phyloP scores from a whole-genome alignment of 2,329 filamentous ascomycete species.

The Penicillium carneum region DNA sequence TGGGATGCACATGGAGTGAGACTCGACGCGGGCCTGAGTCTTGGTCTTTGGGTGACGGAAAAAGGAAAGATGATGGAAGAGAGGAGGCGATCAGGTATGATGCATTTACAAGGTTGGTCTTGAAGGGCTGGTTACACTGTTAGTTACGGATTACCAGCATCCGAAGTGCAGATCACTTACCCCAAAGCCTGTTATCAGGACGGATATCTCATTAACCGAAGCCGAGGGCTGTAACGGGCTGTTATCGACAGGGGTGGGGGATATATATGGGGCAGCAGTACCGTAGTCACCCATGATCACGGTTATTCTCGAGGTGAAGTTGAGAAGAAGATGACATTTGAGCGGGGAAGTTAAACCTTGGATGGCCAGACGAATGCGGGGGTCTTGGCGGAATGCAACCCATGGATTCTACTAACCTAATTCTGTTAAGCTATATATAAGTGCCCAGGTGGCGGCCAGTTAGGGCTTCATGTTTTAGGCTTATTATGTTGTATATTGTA shows the following conservation, averaged over 20 bases:
- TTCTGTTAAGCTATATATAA: slow-evolving; percentile 7
- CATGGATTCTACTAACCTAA: slow-evolving; percentile 12
- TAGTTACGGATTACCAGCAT: slow-evolving; percentile 19
- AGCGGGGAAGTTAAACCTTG: slow-evolving; percentile 7
- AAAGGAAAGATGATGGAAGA: slow-evolving; percentile 71
- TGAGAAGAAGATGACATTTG: slow-evolving; percentile 5
- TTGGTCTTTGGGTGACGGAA: slow-evolving; percentile 31
- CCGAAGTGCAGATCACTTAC: slow-evolving; percentile 38
- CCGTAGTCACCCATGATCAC: slow-evolving; percentile 47
- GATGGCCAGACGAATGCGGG: slow-evolving; percentile 27
- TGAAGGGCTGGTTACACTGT: slow-evolving; percentile 69
- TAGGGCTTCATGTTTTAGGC: not conserved
- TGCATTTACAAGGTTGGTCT: slow-evolving; percentile 75
- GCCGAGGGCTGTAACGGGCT: slow-evolving; percentile 26
- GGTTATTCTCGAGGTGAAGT: slow-evolving; percentile 13
- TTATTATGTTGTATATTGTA: not conserved
- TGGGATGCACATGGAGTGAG: slow-evolving; percentile 62
- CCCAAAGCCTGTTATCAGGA: slow-evolving; percentile 49
- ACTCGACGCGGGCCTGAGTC: slow-evolving; percentile 43
- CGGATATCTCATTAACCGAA: slow-evolving; percentile 41
- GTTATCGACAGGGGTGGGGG: slow-evolving; percentile 26
- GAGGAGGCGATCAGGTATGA: slow-evolving; percentile 77
- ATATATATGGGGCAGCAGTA: slow-evolving; percentile 23
- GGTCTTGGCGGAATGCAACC: slow-evolving; percentile 22
- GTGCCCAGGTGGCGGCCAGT: not conserved